Base-by-base conservation (phyloP, 2,329 filamentous ascomycete genomes). In the Colletotrichum lindemuthianum region DNA sequence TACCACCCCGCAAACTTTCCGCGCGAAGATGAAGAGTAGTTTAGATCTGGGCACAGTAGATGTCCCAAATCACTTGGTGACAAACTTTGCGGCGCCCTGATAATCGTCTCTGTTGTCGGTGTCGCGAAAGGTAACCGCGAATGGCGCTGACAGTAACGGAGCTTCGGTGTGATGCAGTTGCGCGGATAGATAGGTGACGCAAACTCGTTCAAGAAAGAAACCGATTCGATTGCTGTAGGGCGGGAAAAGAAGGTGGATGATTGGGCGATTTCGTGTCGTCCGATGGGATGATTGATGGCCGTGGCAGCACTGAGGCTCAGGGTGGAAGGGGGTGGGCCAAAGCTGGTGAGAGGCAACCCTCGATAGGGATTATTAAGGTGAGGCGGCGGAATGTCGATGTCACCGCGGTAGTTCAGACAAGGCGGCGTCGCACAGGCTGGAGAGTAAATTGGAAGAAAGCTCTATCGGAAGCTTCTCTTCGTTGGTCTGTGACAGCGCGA, bases 1-100 rank as follows among this genome's bases (percentile, higher is more conserved):
- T 75, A 79, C 79, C 79, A 79, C 78, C 77, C 74, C 65, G 55
- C 60, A 58, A 64, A 63, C 39, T 48, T 41, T 66, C 53, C 47
- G 48, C 57, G 57, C 51, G 52, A 61, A 61, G 52, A 65, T 43
- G 51, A 61, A 43, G 43, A 43, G 5, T 36, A 12, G 4, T 8
- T 10, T 10, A 12, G 24, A 10, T 10, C 11, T 16, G 36, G 49
- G 60, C 60, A 64, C 53, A 32, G n/a, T 49, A 34, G 55, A 53
- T 48, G 48, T 59, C 49, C 37, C 43, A 59, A 54, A 34, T 45
- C 10, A 39, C 53, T 40, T 37, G 16, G 44, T 59, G 16, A 33
- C 47, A 41, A 43, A 40, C 16, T 33, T 43, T 15, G 50, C 58
- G 52, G 37, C 11, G 40, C 32, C 15, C 8, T 45, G 11, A 15